Evolutionary conservation across 2,329 filamentous ascomycete species (phyloP).

Genomic region (Neonectria neomacrospora): DNA sequence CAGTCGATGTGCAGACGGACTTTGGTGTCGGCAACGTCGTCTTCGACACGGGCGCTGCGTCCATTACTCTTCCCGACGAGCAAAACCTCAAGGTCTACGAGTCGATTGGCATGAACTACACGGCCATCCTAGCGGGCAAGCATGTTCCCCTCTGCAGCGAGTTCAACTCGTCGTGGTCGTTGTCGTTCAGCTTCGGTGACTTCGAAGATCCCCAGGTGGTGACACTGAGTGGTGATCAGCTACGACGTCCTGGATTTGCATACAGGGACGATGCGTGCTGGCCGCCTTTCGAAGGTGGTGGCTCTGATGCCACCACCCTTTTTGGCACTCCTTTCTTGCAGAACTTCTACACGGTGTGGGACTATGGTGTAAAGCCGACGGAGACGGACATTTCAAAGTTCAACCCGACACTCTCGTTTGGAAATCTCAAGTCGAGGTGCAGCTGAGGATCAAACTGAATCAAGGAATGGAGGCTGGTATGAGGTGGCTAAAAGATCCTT

Average conservation of each 20-base stretch:
- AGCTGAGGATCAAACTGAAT: not conserved
- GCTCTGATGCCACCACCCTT: conserved; percentile 43
- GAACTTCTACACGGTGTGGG: conserved; percentile 50
- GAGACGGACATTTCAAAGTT: conserved; percentile 21
- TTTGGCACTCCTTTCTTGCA: conserved; percentile 47
- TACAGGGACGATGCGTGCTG: conserved; percentile 48
- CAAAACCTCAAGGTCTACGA: conserved; percentile 46
- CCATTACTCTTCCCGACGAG: conserved; percentile 43
- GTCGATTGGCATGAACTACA: conserved; percentile 52
- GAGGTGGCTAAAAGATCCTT: not conserved
- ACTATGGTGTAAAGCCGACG: conserved; percentile 43
- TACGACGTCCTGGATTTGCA: conserved; percentile 48
- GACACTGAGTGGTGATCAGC: conserved; percentile 48
- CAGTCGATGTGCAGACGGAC: conserved; percentile 16
- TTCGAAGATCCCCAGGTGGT: conserved; percentile 39
- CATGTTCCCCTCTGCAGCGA: conserved; percentile 50
- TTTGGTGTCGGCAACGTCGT: conserved; percentile 39
- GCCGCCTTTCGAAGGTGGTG: conserved; percentile 49
- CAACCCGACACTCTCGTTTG: conserved; percentile 39
- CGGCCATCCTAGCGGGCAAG: conserved; percentile 43
- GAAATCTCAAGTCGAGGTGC: conserved; percentile 31
- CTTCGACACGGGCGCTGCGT: conserved; percentile 50
- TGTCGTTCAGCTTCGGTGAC: conserved; percentile 44
- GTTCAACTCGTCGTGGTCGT: conserved; percentile 51
- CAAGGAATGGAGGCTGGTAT: too few species aligned